Base-by-base conservation (phyloP, 768 basidiomycete species). In the Botryobasidium botryosum region DNA sequence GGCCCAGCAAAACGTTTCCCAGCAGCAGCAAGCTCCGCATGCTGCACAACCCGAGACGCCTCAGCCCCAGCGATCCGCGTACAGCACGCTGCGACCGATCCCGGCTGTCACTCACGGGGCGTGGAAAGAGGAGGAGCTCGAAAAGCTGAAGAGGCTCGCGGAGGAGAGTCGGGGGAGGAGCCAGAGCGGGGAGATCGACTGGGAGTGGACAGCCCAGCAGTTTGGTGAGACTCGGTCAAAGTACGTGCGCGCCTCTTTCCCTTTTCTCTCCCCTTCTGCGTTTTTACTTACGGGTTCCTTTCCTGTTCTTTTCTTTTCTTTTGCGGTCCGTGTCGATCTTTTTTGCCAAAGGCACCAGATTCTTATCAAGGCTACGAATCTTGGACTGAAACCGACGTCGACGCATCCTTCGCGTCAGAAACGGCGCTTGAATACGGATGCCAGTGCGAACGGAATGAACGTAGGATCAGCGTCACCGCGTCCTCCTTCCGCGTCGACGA, bases 51-150 rank as follows among this genome's bases (percentile, higher is more conserved):
- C n/a, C n/a, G n/a, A n/a, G n/a, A n/a, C n/a, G n/a, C n/a, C n/a
- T n/a, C n/a, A n/a, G n/a, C n/a, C n/a, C n/a, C n/a, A n/a, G n/a
- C n/a, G n/a, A n/a, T n/a, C n/a, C n/a, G n/a, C n/a, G n/a, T n/a
- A n/a, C n/a, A n/a, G n/a, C n/a, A n/a, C n/a, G n/a, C n/a, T n/a
- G n/a, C n/a, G n/a, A n/a, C n/a, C n/a, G n/a, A n/a, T n/a, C n/a
- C n/a, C n/a, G n/a, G n/a, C n/a, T n/a, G n/a, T n/a, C n/a, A n/a
- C n/a, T n/a, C n/a, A n/a, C n/a, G n/a, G n/a, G n/a, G n/a, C n/a
- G n/a, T 86, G 83, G 84, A 71, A 78, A 2, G 77, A 82, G 5
- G 79, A 79, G 47, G 84, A 87, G 56, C 72, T 70, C 0, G 78
- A 80, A 50, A 68, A 72, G 32, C 56, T 87, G 47, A 77, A 68